These are phyloP conservation scores for Aspergillus pseudoviridinutans DNA, from an alignment of 2,329 filamentous ascomycete genomes.

Conservation along the genomic window DNA sequence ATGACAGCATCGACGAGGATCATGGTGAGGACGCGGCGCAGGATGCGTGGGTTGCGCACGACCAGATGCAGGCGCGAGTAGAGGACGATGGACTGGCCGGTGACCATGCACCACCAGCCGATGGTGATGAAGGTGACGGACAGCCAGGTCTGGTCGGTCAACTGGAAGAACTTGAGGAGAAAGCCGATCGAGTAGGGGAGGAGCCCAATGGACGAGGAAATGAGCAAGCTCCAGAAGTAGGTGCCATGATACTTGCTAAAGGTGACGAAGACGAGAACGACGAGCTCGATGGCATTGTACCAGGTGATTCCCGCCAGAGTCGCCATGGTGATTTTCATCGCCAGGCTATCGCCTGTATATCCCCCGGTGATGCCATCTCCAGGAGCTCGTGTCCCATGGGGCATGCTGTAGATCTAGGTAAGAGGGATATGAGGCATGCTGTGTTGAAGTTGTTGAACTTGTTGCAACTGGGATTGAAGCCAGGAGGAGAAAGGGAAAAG, in stretches of 20 bases:
- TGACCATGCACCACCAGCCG: conserved; percentile 48
- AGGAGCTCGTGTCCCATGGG: conserved; percentile 16
- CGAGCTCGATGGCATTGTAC: conserved; percentile 50
- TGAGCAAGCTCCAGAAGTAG: conserved; percentile 50
- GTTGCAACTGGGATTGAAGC: background rate
- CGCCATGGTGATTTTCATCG: conserved; percentile 41
- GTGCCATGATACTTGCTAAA: conserved; percentile 45
- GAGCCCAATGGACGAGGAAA: conserved; percentile 42
- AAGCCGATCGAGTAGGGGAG: conserved; percentile 46
- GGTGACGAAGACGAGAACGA: conserved; percentile 47
- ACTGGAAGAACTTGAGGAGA: conserved; percentile 45
- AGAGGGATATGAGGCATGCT: conserved; percentile 6
- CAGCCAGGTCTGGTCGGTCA: conserved; percentile 34
- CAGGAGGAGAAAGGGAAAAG: conserved; percentile 4
- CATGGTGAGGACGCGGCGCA: conserved; percentile 43
- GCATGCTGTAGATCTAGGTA: conserved; percentile 18
- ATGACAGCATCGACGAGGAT: conserved; percentile 44
- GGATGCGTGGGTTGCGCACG: conserved; percentile 34
- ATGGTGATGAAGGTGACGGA: conserved; percentile 42
- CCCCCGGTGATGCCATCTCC: conserved; percentile 38
- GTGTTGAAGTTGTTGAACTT: background rate
- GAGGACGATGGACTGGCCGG: conserved; percentile 47
- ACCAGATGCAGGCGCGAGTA: conserved; percentile 50
- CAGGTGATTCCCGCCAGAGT: conserved; percentile 46
- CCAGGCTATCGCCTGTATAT: conserved; percentile 31